These are phyloP conservation scores for Prunus kanzakura DNA, from an alignment of 306 rosid genomes.

Conservation along the genomic window DNA sequence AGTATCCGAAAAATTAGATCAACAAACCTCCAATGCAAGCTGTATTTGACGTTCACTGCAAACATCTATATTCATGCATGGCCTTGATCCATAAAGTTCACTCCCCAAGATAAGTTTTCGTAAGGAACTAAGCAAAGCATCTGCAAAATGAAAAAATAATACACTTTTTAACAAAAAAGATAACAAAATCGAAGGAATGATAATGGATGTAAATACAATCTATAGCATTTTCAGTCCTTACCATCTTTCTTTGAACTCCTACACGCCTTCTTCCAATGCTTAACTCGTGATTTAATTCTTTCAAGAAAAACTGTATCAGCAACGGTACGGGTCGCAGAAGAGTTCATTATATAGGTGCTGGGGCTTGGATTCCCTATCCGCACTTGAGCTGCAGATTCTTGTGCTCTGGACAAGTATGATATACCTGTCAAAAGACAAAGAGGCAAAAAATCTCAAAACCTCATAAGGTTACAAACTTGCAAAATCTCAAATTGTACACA, in stretches of 20 bases:
- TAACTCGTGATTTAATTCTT: slow-evolving; percentile 64
- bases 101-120: slow-evolving; percentile 53
- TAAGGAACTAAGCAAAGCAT: slow-evolving; percentile 52
- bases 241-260: slow-evolving; percentile 47
- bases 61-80: slow-evolving; percentile 69
- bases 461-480: not conserved
- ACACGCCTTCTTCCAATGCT: slow-evolving; percentile 55
- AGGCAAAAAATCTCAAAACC: slow-evolving; percentile 14
- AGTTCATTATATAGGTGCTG: slow-evolving; percentile 23
- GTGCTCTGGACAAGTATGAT: slow-evolving; percentile 81
- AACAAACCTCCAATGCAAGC: slow-evolving; percentile 66
- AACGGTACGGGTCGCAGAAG: slow-evolving; percentile 44
- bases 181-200: not conserved
- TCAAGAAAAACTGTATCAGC: slow-evolving; percentile 67
- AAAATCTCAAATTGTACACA: not conserved
- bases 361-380: slow-evolving; percentile 42
- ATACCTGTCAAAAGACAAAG: slow-evolving; percentile 50
- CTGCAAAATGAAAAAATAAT: slow-evolving; percentile 38
- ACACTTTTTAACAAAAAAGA: not conserved
- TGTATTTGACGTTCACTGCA: slow-evolving; percentile 78
- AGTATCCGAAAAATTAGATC: not conserved
- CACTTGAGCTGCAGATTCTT: slow-evolving; percentile 60
- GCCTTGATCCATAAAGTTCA: slow-evolving; percentile 65
- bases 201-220: not conserved
- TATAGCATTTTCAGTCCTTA: slow-evolving; percentile 27